These are phyloP conservation scores for Fusarium sp. DNA, from an alignment of 2,329 filamentous ascomycete genomes.

Conservation along the genomic window DNA sequence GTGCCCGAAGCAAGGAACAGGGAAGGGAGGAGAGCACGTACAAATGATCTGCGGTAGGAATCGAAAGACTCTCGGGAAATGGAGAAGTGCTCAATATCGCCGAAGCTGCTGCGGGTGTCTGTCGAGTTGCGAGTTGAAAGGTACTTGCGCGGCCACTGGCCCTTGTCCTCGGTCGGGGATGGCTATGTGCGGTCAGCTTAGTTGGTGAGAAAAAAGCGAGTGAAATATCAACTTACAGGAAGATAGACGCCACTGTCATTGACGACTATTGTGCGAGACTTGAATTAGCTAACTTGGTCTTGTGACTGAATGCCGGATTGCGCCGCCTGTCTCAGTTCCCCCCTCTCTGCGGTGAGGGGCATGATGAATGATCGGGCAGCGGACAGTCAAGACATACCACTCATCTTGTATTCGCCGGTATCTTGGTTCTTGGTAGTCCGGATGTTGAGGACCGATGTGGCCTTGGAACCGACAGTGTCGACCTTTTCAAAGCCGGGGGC, in stretches of 20 bases:
- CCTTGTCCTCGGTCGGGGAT: conserved; percentile 88
- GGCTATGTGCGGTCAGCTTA: conserved; percentile 64
- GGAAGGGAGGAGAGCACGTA: conserved; percentile 59
- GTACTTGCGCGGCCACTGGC: conserved; percentile 76
- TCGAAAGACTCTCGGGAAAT: conserved; percentile 98
- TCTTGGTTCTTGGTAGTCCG: conserved; percentile 71
- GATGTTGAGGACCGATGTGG: conserved; percentile 72
- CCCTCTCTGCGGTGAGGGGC: conserved; percentile 11
- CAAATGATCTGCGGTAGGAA: conserved; percentile 95
- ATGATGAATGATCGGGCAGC: conserved; percentile 18
- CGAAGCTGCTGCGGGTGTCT: conserved; percentile 71
- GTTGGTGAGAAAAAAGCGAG: not conserved
- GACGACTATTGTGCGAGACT: conserved; percentile 73
- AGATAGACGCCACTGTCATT: conserved; percentile 96
- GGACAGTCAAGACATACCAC: conserved; percentile 67
- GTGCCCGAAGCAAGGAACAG: not conserved
- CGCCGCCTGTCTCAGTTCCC: conserved; percentile 27
- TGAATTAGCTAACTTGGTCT: conserved; percentile 45
- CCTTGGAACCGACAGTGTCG: conserved; percentile 72
- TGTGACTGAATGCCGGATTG: conserved; percentile 37
- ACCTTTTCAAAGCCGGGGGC: conserved; percentile 68
- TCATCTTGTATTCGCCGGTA: conserved; percentile 82
- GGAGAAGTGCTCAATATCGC: conserved; percentile 91
- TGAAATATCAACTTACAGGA: conserved; percentile 70
- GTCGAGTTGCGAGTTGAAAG: conserved; percentile 66